Evolutionary conservation across 306 rosid species (phyloP), one percentile per base, ranked within the genome.

Genomic region (Crataegus laevigata): DNA sequence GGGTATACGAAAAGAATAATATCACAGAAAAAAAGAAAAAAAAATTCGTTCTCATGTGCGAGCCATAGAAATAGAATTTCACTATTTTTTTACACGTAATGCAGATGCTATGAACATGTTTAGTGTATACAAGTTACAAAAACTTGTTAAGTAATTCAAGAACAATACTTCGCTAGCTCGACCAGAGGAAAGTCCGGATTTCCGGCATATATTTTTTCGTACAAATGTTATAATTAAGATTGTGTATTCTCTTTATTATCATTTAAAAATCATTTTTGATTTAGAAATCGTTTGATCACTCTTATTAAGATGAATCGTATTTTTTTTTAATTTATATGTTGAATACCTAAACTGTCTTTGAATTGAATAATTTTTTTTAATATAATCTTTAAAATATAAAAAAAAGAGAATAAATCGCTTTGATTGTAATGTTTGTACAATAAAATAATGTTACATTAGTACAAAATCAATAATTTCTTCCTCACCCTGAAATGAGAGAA

Each of bases 41-140:
- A 0, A 47, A 15, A 14, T 15, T 15, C 8, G 8, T 15, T 17
- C 54, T n/a, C 83, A 75, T 78, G 87, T 81, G 85, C 62, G 8
- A 15, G 36, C 11, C 18, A 17, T 29, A 7, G 3, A 18, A 45
- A 30, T 74, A 36, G 32, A 76, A 66, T 71, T 81, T 26, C 36
- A 26, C 4, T 77, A 66, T 73, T 65, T 66, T 38, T 29, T 18
- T 24, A 78, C 82, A 70, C 79, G 75, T 77, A 77, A 74, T 73
- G 72, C 76, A 77, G 66, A 40, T 55, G 14, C 32, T 43, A 15
- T 47, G 61, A 22, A 24, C 58, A 4, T 59, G 64, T 47, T 47
- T 47, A 15, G 17, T 15, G 54, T 47, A 47, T 47, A 5, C 54
- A 15, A 38, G 2, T 38, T 57, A 59, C 38, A 26, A 12, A 36